These are phyloP conservation scores for Epichloe festucae DNA, from an alignment of 2,329 filamentous ascomycete genomes.

Conservation along the genomic window DNA sequence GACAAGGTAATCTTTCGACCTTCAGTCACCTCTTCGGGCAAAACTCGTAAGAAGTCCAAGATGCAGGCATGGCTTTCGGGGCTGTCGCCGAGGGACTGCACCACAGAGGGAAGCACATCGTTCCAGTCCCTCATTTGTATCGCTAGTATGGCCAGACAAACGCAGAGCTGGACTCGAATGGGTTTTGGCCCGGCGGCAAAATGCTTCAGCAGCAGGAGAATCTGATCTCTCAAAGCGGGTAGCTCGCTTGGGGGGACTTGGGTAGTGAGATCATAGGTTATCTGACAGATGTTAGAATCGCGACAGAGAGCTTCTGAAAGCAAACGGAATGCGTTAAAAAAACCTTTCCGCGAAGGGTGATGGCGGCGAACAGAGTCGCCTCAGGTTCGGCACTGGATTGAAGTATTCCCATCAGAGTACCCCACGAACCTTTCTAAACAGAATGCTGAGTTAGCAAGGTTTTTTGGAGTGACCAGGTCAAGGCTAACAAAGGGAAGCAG, in stretches of 20 bases:
- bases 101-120: constrained; percentile 74
- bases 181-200: constrained; percentile 74
- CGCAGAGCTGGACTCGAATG: constrained; percentile 82
- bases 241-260: constrained; percentile 69
- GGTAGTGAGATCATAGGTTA: constrained; percentile 81
- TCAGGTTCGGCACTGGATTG: constrained; percentile 71
- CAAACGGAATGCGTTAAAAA: background rate
- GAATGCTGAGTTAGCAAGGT: background rate
- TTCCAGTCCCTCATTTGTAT: constrained; percentile 97
- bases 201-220: constrained; percentile 67
- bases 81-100: constrained; percentile 63
- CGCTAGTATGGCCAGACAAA: constrained; percentile 85
- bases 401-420: constrained; percentile 71
- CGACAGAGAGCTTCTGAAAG: too few relatives aligned
- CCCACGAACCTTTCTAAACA: constrained; percentile 75
- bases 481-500: background rate
- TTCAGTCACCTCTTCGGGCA: constrained; percentile 97
- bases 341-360: constrained; percentile 96
- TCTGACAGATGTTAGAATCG: constrained; percentile 40
- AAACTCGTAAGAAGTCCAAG: constrained; percentile 88
- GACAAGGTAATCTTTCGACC: constrained; percentile 98
- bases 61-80: constrained; percentile 73
- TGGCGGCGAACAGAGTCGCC: constrained; percentile 88
- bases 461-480: background rate
- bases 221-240: constrained; percentile 65